phyloP scores from a whole-genome alignment of 805 yeast genomes.

The Nakazawaea holstii region DNA sequence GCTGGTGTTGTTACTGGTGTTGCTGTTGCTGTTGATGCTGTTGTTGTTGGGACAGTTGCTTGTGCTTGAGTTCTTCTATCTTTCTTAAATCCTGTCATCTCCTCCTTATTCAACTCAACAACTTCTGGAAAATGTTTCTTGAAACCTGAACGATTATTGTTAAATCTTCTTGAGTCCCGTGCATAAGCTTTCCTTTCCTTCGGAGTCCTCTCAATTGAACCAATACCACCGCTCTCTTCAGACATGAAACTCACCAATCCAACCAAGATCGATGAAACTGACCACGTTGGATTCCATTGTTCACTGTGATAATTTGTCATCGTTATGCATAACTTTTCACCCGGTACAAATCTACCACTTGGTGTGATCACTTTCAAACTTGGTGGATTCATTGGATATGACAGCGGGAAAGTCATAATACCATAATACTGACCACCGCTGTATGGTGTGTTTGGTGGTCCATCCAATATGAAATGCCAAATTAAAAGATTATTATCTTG shows the following conservation, averaged over 20 bases:
- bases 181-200: slow-evolving; percentile 40
- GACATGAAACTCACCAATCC: slow-evolving; percentile 92
- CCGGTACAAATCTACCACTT: slow-evolving; percentile 77
- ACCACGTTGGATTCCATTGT: slow-evolving; percentile 95
- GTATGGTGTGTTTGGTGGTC: slow-evolving; percentile 87
- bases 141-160: neutral
- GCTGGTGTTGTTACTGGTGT: too few species aligned
- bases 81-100: too few species aligned
- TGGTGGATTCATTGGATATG: slow-evolving; percentile 89
- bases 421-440: slow-evolving; percentile 87
- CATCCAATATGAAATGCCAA: slow-evolving; percentile 90
- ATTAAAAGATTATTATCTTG: slow-evolving; percentile 80
- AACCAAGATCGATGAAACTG: slow-evolving; percentile 79
- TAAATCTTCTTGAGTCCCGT: slow-evolving; percentile 5
- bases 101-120: neutral
- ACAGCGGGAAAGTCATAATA: slow-evolving; percentile 71
- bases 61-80: too few species aligned
- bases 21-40: too few species aligned
- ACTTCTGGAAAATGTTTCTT: neutral
- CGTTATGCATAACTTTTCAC: slow-evolving; percentile 75
- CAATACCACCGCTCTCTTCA: slow-evolving; percentile 77
- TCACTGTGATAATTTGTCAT: slow-evolving; percentile 95
- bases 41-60: too few species aligned
- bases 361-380: slow-evolving; percentile 86
- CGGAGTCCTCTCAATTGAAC: slow-evolving; percentile 59